Percentiles rank a stretch among this genome's conserved stretches.
phyloP scores from a whole-genome alignment of 768 basidiomycete species.

The Suillus occidentalis region DNA sequence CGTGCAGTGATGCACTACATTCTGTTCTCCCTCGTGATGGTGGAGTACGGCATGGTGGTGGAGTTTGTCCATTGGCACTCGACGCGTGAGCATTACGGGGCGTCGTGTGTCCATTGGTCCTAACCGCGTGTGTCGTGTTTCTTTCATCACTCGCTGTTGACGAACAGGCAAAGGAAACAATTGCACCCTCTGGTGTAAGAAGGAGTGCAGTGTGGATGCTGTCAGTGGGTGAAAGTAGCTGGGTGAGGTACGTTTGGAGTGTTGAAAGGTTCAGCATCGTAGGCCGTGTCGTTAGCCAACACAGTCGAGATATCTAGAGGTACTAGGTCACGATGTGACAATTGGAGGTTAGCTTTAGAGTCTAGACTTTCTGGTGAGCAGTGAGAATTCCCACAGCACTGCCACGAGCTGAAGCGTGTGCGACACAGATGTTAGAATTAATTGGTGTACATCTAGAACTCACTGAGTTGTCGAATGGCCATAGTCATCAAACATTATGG shows the following conservation, averaged over 20 bases:
- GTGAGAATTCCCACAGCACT: background rate
- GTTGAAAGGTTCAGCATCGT: constrained; percentile 70
- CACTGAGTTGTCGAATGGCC: too few relatives aligned
- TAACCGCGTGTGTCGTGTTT: background rate
- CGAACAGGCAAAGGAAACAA: constrained; percentile 64
- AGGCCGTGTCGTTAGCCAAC: background rate
- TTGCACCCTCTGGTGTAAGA: constrained; percentile 71
- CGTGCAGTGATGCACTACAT: too few relatives aligned
- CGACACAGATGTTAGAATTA: too few relatives aligned
- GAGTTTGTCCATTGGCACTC: background rate
- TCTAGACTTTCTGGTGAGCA: background rate
- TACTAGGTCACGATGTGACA: background rate
- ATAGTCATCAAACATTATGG: too few relatives aligned
- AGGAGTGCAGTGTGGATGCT: constrained; percentile 70
- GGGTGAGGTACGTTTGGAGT: constrained; percentile 63
- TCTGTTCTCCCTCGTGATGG: background rate
- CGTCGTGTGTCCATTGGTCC: background rate
- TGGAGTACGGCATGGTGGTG: background rate
- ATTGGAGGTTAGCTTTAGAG: background rate
- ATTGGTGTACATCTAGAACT: too few relatives aligned
- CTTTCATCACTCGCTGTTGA: constrained; percentile 22
- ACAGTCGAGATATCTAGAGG: background rate
- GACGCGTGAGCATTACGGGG: background rate
- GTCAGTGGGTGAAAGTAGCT: constrained; percentile 54
- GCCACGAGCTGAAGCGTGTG: background rate